Percentiles rank a stretch among this genome's conserved stretches.
Conservation (phyloP, 106 monocot species). For the Dioscorea alata region DNA sequence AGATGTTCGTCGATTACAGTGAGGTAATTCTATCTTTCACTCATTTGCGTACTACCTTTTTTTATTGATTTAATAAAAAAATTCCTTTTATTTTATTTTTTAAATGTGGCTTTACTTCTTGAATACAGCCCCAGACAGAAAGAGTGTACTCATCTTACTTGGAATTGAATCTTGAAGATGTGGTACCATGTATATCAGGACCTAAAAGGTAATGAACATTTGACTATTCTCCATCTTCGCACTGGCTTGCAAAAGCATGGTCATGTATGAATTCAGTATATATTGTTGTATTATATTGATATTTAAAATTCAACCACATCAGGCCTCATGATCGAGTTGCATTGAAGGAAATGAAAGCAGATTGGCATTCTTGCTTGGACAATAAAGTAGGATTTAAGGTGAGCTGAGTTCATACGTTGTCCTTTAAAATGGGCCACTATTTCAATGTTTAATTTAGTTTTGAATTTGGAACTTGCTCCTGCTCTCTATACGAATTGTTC, state of each 20-base stretch:
- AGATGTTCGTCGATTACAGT: constrained; percentile 72
- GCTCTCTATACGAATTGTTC: too few relatives aligned
- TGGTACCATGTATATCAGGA: constrained; percentile 86
- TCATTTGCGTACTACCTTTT: too few relatives aligned
- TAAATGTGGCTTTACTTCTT: background rate
- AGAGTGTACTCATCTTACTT: constrained; percentile 83
- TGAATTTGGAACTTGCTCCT: too few relatives aligned
- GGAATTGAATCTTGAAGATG: constrained; percentile 75
- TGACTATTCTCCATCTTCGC: too few relatives aligned
- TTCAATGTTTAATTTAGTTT: too few relatives aligned
- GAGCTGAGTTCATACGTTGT: background rate
- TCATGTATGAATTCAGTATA: too few relatives aligned
- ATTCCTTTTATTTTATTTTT: too few relatives aligned
- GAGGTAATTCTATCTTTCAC: constrained; percentile 27
- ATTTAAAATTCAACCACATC: background rate
- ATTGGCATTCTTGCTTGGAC: constrained; percentile 93
- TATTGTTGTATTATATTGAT: too few relatives aligned
- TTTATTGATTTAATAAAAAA: too few relatives aligned
- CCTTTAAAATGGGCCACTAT: too few relatives aligned
- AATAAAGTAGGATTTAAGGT: constrained; percentile 98
- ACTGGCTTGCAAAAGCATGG: too few relatives aligned
- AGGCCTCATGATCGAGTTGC: constrained; percentile 89
- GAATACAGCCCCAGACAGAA: constrained; percentile 57
- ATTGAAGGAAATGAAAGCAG: constrained; percentile 86
- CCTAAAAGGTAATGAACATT: constrained; percentile 65